Evolutionary conservation across 805 yeast species (phyloP).

Genomic region (Nakazawaea wyomingensis): DNA sequence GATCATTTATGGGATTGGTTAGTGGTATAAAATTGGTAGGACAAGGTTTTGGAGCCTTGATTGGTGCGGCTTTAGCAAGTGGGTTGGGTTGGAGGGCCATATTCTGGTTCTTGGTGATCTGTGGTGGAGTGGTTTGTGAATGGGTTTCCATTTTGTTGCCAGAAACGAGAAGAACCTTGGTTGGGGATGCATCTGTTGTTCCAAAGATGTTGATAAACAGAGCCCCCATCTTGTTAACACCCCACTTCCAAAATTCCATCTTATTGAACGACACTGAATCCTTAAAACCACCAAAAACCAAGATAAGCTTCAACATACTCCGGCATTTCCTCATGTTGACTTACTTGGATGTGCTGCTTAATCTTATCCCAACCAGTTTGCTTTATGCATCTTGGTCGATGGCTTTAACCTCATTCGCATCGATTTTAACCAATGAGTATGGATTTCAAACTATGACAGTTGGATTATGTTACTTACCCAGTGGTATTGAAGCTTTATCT

Average conservation of each 20-base stretch:
- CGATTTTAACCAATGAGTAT: constrained; percentile 46
- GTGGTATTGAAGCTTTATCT: constrained; percentile 62
- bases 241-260: background rate
- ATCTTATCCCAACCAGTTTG: constrained; percentile 53
- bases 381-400: constrained; percentile 69
- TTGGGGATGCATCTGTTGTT: constrained; percentile 26
- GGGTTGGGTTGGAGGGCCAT: constrained; percentile 61
- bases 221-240: constrained; percentile 12
- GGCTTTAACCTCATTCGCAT: constrained; percentile 59
- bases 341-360: constrained; percentile 37
- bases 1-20: constrained; percentile 56
- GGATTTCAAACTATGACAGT: constrained; percentile 47
- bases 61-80: constrained; percentile 43
- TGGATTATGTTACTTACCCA: constrained; percentile 73
- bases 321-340: constrained; percentile 39
- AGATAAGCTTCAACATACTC: constrained; percentile 21
- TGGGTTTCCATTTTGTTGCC: constrained; percentile 31
- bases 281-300: constrained; percentile 19
- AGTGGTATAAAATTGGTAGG: constrained; percentile 59
- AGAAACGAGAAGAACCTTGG: constrained; percentile 33
- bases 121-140: constrained; percentile 41
- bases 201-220: constrained; percentile 7
- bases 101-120: constrained; percentile 61
- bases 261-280: constrained; percentile 16
- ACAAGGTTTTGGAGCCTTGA: constrained; percentile 64